These are phyloP conservation scores for Boletus coccyginus DNA, from an alignment of 768 basidiomycete species.

Conservation along the genomic window DNA sequence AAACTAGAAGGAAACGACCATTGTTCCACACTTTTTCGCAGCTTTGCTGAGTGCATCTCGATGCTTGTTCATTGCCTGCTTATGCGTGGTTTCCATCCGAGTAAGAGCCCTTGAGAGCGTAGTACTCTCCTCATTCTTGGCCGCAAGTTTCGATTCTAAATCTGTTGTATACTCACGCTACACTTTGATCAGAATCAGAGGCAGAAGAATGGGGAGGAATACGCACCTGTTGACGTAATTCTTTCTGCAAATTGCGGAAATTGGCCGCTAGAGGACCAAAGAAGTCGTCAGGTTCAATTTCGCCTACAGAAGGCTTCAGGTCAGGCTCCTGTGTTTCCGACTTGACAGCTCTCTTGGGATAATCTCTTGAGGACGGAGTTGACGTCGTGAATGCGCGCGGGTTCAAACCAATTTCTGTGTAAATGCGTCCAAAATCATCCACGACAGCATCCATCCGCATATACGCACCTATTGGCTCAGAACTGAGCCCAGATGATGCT, in stretches of 20 bases:
- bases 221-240: conserved; percentile 14
- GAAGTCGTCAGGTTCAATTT: not conserved
- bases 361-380: conserved; percentile 1
- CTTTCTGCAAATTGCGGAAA: conserved; percentile 4
- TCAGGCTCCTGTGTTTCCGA: conserved; percentile 6
- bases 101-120: conserved; percentile 11
- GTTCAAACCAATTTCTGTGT: conserved; percentile 8
- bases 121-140: conserved; percentile 13
- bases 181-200: not conserved
- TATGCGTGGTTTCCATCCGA: conserved; percentile 15
- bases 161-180: conserved; percentile 20
- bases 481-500: conserved; percentile 2
- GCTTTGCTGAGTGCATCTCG: conserved; percentile 18
- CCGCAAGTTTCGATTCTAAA: conserved; percentile 19
- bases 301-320: not conserved
- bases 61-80: conserved; percentile 10
- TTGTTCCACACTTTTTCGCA: conserved; percentile 18
- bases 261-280: conserved; percentile 3
- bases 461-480: conserved; percentile 24
- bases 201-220: not conserved
- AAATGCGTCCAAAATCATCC: conserved; percentile 8
- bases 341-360: conserved; percentile 3
- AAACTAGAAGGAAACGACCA: not conserved
- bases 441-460: conserved; percentile 7
- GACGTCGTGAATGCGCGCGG: conserved; percentile 1